Evolutionary conservation across 768 basidiomycete species (phyloP).

Genomic region (Leccinum variicolor): DNA sequence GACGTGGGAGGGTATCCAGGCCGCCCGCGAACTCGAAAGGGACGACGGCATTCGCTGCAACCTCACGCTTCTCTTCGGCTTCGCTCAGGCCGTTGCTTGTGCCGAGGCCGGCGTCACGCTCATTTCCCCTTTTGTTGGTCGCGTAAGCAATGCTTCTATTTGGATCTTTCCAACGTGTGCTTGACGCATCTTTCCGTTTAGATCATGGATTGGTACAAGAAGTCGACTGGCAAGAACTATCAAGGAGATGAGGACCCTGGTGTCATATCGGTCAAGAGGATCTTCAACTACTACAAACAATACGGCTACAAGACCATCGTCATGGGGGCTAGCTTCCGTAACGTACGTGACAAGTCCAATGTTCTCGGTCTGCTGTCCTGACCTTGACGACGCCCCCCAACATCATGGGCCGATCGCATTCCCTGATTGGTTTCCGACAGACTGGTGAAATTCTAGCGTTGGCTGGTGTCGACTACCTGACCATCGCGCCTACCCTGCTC

Average conservation of each 20-base stretch:
- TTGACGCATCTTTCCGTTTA: slow-evolving; percentile 25
- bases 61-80: slow-evolving; percentile 97
- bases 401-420: slow-evolving; percentile 4
- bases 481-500: slow-evolving; percentile 86
- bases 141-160: slow-evolving; percentile 49
- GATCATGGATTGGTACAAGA: slow-evolving; percentile 99
- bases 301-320: slow-evolving; percentile 98
- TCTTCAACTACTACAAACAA: slow-evolving; percentile 99
- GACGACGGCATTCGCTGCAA: slow-evolving; percentile 98
- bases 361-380: slow-evolving; percentile 1
- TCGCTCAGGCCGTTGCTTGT: slow-evolving; percentile 97
- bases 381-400: not conserved
- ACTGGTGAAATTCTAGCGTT: slow-evolving; percentile 90
- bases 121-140: slow-evolving; percentile 99
- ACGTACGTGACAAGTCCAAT: slow-evolving; percentile 49
- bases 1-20: slow-evolving; percentile 99
- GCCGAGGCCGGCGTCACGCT: slow-evolving; percentile 98
- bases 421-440: slow-evolving; percentile 36
- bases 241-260: slow-evolving; percentile 92
- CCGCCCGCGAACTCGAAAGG: slow-evolving; percentile 90
- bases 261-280: slow-evolving; percentile 92
- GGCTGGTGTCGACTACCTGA: slow-evolving; percentile 97
- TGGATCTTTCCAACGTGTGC: slow-evolving; percentile 10
- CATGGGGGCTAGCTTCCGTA: slow-evolving; percentile 99
- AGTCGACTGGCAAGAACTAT: slow-evolving; percentile 80